These are phyloP conservation scores for Batkoa obscura DNA, from an alignment of 371 early-diverging fungal species.

Conservation along the genomic window DNA sequence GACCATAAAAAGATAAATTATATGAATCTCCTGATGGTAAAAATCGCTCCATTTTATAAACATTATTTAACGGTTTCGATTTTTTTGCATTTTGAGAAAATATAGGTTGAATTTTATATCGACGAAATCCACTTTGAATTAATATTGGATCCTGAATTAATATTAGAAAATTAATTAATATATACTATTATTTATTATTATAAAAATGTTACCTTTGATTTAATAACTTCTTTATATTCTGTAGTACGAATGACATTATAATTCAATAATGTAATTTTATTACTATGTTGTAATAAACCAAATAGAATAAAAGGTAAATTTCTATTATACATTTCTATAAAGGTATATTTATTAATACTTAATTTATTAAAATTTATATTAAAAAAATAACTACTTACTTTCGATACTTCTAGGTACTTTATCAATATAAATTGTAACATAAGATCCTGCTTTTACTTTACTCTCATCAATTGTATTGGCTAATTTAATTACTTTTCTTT, in stretches of 20 bases:
- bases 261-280: constrained; percentile 76
- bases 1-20: constrained; percentile 74
- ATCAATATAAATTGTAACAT: constrained; percentile 41
- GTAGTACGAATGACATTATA: constrained; percentile 48
- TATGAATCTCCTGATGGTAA: constrained; percentile 43
- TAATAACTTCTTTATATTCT: constrained; percentile 47
- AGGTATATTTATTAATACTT: not conserved
- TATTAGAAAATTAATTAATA: constrained; percentile 8
- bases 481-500: constrained; percentile 41
- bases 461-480: constrained; percentile 12
- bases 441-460: constrained; percentile 31
- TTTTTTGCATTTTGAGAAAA: constrained; percentile 70
- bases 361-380: not conserved
- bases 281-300: constrained; percentile 80
- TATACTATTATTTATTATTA: not conserved
- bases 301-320: constrained; percentile 50
- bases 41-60: constrained; percentile 90
- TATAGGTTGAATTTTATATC: constrained; percentile 58
- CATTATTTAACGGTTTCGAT: constrained; percentile 62
- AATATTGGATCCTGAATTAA: constrained; percentile 58
- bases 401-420: constrained; percentile 41
- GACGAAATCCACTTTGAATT: constrained; percentile 72
- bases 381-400: constrained; percentile 18
- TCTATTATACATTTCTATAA: constrained; percentile 22
- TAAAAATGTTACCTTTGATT: constrained; percentile 29